These are phyloP conservation scores for Apiospora koreana DNA, from an alignment of 2,329 filamentous ascomycete genomes.

Conservation along the genomic window DNA sequence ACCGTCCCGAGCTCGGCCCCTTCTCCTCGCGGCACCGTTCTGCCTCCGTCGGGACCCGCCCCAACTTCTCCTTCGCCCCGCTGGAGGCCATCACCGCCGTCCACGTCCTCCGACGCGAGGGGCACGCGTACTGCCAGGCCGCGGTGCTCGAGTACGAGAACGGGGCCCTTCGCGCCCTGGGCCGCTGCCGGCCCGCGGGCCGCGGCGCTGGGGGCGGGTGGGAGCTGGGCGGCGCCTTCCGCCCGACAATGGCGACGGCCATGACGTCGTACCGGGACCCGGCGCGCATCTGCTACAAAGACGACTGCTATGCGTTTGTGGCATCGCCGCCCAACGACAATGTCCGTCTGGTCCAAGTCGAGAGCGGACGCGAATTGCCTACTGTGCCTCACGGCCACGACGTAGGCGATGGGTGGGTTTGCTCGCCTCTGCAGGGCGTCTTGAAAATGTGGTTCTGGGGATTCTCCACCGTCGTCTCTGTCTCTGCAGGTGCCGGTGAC, in stretches of 20 bases:
- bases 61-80: neutral
- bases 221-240: too few relatives aligned
- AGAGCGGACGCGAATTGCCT: neutral
- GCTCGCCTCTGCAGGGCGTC: neutral
- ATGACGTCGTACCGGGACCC: neutral
- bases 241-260: too few relatives aligned
- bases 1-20: too few relatives aligned
- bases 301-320: too few relatives aligned
- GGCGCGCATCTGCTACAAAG: neutral
- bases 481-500: neutral
- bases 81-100: neutral
- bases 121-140: neutral
- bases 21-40: too few relatives aligned
- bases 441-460: neutral
- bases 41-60: too few relatives aligned
- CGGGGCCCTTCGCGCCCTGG: slow-evolving; percentile 11
- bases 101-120: neutral
- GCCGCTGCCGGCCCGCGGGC: slow-evolving; percentile 1
- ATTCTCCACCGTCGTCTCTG: neutral
- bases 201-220: too few relatives aligned
- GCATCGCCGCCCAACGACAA: too few relatives aligned
- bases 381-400: neutral
- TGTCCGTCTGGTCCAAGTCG: neutral
- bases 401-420: neutral
- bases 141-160: slow-evolving; percentile 10